These are phyloP conservation scores for Mikania micrantha DNA, from an alignment of 129 eudicot genomes.

Conservation along the genomic window DNA sequence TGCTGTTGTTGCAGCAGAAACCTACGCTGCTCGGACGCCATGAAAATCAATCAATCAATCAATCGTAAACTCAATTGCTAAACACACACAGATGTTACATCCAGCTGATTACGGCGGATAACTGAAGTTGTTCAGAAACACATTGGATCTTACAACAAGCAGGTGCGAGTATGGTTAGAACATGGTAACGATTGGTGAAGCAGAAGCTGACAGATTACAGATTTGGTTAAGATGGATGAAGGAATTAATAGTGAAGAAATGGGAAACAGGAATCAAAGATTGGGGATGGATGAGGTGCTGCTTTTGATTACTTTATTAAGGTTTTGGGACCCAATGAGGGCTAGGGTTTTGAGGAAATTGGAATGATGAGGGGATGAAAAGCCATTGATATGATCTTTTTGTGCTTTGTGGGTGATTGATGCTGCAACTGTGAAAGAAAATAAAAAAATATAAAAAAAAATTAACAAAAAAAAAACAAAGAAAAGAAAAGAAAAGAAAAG, in stretches of 20 bases:
- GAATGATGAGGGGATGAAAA: conserved; percentile 10
- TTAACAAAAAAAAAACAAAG: not conserved
- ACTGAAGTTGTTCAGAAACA: not conserved
- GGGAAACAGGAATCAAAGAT: conserved; percentile 1
- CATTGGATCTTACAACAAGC: conserved; percentile 26
- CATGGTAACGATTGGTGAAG: conserved; percentile 4
- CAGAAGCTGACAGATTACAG: conserved; percentile 33
- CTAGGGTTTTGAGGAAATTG: conserved; percentile 18
- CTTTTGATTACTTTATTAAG: conserved; percentile 9
- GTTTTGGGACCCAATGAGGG: conserved; percentile 10
- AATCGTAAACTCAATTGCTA: not conserved
- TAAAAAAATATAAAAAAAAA: not conserved
- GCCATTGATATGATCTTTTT: conserved; percentile 16
- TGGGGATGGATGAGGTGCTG: not conserved
- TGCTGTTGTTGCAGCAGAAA: conserved; percentile 47
- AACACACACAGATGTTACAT: not conserved
- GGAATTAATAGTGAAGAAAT: conserved; percentile 8
- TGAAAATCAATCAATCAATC: conserved; percentile 1
- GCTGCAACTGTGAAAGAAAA: not conserved
- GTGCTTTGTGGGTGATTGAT: not conserved
- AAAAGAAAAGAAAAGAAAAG: conserved; percentile 1
- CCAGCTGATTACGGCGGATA: not conserved
- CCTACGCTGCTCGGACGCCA: conserved; percentile 61
- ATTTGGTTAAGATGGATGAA: conserved; percentile 20
- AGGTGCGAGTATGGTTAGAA: not conserved